Evolutionary conservation across 257 asterid genomes (phyloP), one percentile per base, ranked within the genome.

Genomic region (Nicotiana undulata): DNA sequence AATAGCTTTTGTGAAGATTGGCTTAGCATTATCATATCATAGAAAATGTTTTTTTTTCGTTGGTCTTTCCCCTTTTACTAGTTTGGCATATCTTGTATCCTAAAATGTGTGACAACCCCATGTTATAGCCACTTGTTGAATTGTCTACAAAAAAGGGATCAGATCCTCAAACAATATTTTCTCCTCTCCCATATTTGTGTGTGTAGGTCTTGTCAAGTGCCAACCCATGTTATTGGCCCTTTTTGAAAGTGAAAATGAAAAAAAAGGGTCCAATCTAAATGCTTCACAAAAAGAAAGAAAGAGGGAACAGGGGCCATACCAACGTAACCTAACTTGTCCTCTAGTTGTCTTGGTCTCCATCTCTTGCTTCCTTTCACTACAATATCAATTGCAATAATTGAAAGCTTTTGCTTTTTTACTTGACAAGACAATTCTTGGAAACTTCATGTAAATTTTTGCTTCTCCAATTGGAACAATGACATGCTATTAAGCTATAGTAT

Each of bases 261-360:
- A 82, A 82, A 76, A 46, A 0, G 28, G 28, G 60, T 15, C 20
- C 34, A 15, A 9, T 26, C 16, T n/a, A 40, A 65, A 59, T 79
- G 80, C 75, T 84, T 58, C 77, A 66, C 59, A 22, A 40, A 16
- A 29, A 79, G 84, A 85, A 51, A 84, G 63, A 70, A 68, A 26
- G 17, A 60, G 37, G 37, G 61, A 3, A 49, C 17, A 64, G 9
- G 67, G 75, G 70, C 82, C 81, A 32, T 78, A 44, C 75, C 31
- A 51, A 40, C 12, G 3, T 40, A 9, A 40, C 12, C 3, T 40
- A 2, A 24, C 63, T 51, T 82, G 87, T 80, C 79, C 49, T 83
- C 64, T 80, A 68, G 65, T 77, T 80, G 81, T 85, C 87, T 84
- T 81, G 55, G 44, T 46, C 78, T 60, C 46, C 46, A 60, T 70